Conservation (phyloP, 2,329 filamentous ascomycete species). For the Juglanconis sp. region DNA sequence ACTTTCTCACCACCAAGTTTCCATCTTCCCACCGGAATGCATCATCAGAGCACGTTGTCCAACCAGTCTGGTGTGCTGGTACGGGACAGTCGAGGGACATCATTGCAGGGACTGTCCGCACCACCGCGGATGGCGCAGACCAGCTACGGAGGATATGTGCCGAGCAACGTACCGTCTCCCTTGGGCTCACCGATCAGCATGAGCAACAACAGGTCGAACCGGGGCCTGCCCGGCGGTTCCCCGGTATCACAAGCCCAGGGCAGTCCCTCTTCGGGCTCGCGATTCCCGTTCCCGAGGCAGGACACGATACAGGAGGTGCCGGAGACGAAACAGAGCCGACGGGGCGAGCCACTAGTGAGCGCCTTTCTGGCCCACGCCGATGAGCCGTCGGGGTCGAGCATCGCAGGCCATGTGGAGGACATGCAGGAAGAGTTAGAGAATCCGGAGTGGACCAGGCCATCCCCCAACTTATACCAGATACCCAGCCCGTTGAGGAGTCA, state of each 20-base stretch:
- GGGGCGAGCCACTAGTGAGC: neutral
- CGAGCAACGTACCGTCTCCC: neutral
- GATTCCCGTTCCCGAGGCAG: slow-evolving; percentile 7
- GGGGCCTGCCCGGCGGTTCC: neutral
- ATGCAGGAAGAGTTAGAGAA: neutral
- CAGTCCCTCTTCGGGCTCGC: neutral
- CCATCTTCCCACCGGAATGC: slow-evolving; percentile 8
- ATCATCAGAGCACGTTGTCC: slow-evolving; percentile 8
- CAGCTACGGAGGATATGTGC: neutral
- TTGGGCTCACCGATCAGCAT: neutral
- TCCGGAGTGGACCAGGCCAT: neutral
- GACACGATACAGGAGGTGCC: neutral
- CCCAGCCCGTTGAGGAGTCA: slow-evolving; percentile 13
- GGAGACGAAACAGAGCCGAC: neutral
- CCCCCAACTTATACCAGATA: neutral
- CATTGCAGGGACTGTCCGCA: slow-evolving; percentile 1
- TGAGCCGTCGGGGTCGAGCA: neutral
- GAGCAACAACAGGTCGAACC: neutral
- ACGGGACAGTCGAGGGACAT: neutral
- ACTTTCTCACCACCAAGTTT: slow-evolving; percentile 11
- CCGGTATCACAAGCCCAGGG: neutral
- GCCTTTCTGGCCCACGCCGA: neutral
- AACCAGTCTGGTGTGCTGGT: neutral
- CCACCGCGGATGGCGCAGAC: slow-evolving; percentile 1
- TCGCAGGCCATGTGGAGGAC: neutral